A percentile compares a stretch with the other conserved stretches of the same genome.
phyloP scores from a whole-genome alignment of 495 filamentous ascomycete species.

The Xylaria nigripes region DNA sequence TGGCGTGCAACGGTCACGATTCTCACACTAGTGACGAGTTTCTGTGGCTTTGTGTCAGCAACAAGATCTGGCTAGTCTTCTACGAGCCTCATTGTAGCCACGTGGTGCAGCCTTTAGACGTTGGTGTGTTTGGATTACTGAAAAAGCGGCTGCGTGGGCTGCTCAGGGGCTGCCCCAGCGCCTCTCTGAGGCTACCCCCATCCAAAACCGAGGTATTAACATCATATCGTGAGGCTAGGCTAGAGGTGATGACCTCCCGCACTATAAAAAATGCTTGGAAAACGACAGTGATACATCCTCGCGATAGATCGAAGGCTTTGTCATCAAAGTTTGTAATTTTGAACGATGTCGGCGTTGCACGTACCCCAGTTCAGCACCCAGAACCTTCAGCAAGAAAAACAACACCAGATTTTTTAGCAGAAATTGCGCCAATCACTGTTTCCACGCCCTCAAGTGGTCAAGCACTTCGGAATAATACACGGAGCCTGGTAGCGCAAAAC shows the following conservation, averaged over 20 bases:
- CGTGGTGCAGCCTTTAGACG: background rate
- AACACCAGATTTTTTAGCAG: background rate
- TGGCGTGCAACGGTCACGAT: background rate
- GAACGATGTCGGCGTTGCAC: background rate
- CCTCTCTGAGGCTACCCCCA: background rate
- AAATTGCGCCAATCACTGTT: background rate
- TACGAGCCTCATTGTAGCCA: background rate
- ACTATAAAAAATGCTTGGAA: background rate
- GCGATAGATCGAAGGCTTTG: background rate
- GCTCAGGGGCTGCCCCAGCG: background rate
- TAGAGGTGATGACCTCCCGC: background rate
- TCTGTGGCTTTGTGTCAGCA: background rate
- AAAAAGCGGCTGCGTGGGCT: background rate
- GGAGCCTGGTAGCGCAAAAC: too few relatives aligned
- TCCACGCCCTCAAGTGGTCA: background rate
- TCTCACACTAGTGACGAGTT: background rate
- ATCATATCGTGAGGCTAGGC: background rate
- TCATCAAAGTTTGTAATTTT: conserved; percentile 1
- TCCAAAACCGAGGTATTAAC: background rate
- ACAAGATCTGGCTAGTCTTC: background rate
- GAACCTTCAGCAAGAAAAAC: background rate
- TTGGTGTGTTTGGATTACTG: background rate
- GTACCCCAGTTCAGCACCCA: background rate
- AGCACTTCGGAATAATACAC: background rate
- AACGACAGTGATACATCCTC: background rate